Base-by-base conservation (phyloP, 257 asterid species). In the Scutellaria minor region DNA sequence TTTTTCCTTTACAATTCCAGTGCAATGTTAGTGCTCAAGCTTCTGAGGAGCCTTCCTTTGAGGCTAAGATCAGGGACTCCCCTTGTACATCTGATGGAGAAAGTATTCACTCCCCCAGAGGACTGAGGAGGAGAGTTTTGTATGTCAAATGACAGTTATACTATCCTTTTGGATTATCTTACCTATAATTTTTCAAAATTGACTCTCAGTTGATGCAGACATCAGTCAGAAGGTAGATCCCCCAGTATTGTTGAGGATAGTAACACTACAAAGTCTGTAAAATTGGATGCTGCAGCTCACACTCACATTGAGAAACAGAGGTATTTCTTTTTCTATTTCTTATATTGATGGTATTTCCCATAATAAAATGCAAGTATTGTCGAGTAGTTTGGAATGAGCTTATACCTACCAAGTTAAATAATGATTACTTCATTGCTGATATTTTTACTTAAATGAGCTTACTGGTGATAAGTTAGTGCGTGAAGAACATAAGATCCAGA, bases 91-190 rank as follows among this genome's bases (percentile, higher is more conserved):
- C 87, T 18, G 89, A 71, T 22, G 85, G 64, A 62, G 95, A 84
- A 51, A 75, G 66, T 77, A 51, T 76, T 51, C 81, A 59, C 45
- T 77, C 93, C 67, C 79, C 86, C 65, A 78, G 72, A 79, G 98
- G 98, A 73, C 82, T 95, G 80, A 86, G 99, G 82, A 86, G 92
- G 85, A 89, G 99, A 84, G 5, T 69, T 75, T 83, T 78, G 99
- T 95, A 82, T 51, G 82, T 64, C 44, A 70, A 63, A n/a, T 50
- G 70, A 61, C 31, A 45, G 5, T 73, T 70, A 45, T 40, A 7
- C 52, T 67, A 0, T 51, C 41, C 37, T 46, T 51, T 60, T 20
- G 4, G 27, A 54, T 18, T 15, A 41, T 64, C 24, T 73, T 47
- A 7, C 51, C 42, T 72, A 18, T 31, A 18, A 45, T 18, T 68